Base-by-base conservation (phyloP, 192 early-diverging fungal genomes). In the Gryganskiella cystojenkinii region DNA sequence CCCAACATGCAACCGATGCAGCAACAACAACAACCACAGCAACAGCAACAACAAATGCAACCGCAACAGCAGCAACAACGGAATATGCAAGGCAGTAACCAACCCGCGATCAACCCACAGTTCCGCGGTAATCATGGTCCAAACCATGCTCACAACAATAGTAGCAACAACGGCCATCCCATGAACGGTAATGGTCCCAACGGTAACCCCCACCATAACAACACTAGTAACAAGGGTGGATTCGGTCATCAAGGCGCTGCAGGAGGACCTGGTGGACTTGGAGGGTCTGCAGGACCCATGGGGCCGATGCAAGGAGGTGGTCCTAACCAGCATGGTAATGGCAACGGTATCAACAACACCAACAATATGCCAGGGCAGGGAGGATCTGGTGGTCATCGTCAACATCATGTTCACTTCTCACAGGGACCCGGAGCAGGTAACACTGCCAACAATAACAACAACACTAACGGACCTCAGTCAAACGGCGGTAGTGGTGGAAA, bases 51-150 rank as follows among this genome's bases (percentile, higher is more conserved):
- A n/a, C n/a, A n/a, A n/a, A 44, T 34, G 19, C 63, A 45, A 19
- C 64, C 52, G 6, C 14, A 43, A 43, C 43, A 47, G 15, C 68
- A 56, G 40, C 59, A 61, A 20, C 68, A 70, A 46, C 56, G 53
- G 34, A 45, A 46, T 27, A 46, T 57, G 55, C 55, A 57, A 27
- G 54, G 54, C 31, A 67, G 34, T 40, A 64, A 57, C 51, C 33
- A 61, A 25, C 35, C 73, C 2, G 46, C 60, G 0, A 59, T 68
- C 42, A 76, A 76, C n/a, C 73, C 73, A 35, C 44, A 59, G 9
- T 76, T 76, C 27, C 59, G 55, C 9, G 30, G 51, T 3, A 56
- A 73, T 58, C 71, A 73, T 27, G 40, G 56, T 10, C 61, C 42
- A 37, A 57, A 57, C 27, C 55, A 46, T 25, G 45, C 37, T 40